phyloP scores from a whole-genome alignment of 768 basidiomycete species.

The Pleurotus djamor region DNA sequence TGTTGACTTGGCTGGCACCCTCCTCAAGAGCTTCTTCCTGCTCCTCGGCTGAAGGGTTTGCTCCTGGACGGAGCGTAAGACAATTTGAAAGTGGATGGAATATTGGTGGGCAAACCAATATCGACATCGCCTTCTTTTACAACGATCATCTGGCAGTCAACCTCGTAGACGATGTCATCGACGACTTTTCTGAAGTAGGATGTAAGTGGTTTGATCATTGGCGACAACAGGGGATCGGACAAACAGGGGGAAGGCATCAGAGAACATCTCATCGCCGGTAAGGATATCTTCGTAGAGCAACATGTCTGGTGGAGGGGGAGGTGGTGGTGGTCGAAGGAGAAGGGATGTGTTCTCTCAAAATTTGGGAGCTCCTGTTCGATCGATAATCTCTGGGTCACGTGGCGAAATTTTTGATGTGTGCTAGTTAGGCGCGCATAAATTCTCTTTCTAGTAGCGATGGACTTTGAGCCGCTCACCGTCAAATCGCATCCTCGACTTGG shows the following conservation, averaged over 20 bases:
- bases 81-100: background rate
- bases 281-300: slow-evolving; percentile 75
- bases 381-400: slow-evolving; percentile 35
- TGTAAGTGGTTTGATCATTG: slow-evolving; percentile 8
- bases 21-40: slow-evolving; percentile 79
- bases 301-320: slow-evolving; percentile 44
- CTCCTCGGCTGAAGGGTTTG: slow-evolving; percentile 92
- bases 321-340: slow-evolving; percentile 14
- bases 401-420: slow-evolving; percentile 18
- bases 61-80: slow-evolving; percentile 48
- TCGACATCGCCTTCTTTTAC: slow-evolving; percentile 82
- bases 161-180: slow-evolving; percentile 81
- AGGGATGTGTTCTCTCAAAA: slow-evolving; percentile 11
- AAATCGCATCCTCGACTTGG: slow-evolving; percentile 56
- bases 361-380: slow-evolving; percentile 15
- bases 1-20: slow-evolving; percentile 77
- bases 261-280: slow-evolving; percentile 86
- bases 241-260: slow-evolving; percentile 88
- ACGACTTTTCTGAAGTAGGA: slow-evolving; percentile 58
- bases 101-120: slow-evolving; percentile 62
- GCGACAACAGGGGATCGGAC: slow-evolving; percentile 21
- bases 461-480: slow-evolving; percentile 77
- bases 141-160: slow-evolving; percentile 72
- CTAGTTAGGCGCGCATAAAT: slow-evolving; percentile 12
- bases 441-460: slow-evolving; percentile 41